These are phyloP conservation scores for Scheffersomyces lignicola DNA, from an alignment of 1,139 yeast genomes.

Conservation along the genomic window DNA sequence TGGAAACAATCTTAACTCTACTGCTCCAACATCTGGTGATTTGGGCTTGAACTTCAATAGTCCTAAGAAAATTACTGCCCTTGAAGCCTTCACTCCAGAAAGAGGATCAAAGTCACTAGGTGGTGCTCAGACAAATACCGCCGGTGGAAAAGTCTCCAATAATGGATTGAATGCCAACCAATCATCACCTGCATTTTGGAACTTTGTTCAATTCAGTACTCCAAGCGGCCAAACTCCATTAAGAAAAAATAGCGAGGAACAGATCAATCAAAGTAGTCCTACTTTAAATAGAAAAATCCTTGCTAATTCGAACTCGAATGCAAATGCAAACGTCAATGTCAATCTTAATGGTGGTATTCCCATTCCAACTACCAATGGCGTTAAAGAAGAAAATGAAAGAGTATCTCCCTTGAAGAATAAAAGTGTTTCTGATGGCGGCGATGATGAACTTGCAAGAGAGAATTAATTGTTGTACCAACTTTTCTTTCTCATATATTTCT, in stretches of 20 bases:
- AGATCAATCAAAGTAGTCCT: conserved; percentile 41
- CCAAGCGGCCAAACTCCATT: conserved; percentile 55
- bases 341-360: neutral
- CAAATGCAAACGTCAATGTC: conserved; percentile 1
- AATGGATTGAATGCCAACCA: conserved; percentile 33
- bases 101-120: conserved; percentile 51
- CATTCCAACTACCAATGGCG: neutral
- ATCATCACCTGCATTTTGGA: conserved; percentile 77
- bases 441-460: neutral
- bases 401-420: conserved; percentile 2
- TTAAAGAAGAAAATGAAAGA: conserved; percentile 5
- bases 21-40: conserved; percentile 26
- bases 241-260: conserved; percentile 39
- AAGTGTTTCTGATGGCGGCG: neutral
- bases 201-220: conserved; percentile 73
- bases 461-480: neutral
- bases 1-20: conserved; percentile 6
- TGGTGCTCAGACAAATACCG: conserved; percentile 7
- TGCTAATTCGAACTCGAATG: conserved; percentile 6
- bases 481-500: neutral
- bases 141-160: conserved; percentile 11
- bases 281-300: conserved; percentile 33
- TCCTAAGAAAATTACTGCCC: conserved; percentile 60
- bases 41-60: conserved; percentile 43
- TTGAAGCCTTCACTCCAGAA: conserved; percentile 84